Percentiles rank a stretch among this genome's conserved stretches.
phyloP scores from a whole-genome alignment of 2,329 filamentous ascomycete species.

The Meredithiella fracta region DNA sequence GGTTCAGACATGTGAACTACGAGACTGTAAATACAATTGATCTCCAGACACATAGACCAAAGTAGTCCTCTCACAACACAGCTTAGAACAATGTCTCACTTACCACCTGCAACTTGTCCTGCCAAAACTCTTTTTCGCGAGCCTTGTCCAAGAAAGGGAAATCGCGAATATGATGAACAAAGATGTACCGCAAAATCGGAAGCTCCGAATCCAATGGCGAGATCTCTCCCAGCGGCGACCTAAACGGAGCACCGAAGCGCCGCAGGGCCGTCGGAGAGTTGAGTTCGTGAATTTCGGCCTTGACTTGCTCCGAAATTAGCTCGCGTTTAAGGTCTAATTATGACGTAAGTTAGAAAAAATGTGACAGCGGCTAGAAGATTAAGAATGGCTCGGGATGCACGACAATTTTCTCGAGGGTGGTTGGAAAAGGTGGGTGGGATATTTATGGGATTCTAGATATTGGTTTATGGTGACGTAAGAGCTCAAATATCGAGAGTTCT shows the following conservation, averaged over 20 bases:
- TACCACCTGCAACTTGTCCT: conserved; percentile 90
- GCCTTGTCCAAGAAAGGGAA: conserved; percentile 97
- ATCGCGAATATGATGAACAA: conserved; percentile 93
- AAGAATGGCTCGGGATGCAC: background rate
- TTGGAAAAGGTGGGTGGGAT: background rate
- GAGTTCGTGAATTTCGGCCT: conserved; percentile 79
- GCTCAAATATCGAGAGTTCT: background rate
- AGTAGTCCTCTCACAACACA: background rate
- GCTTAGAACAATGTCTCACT: conserved; percentile 23
- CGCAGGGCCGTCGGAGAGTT: conserved; percentile 89
- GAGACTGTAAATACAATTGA: too few species aligned
- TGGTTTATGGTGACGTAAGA: background rate
- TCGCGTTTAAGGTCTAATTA: conserved; percentile 79
- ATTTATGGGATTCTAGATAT: background rate
- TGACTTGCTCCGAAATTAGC: conserved; percentile 76
- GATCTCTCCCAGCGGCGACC: conserved; percentile 80
- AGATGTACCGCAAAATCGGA: conserved; percentile 87
- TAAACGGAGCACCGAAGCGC: conserved; percentile 89
- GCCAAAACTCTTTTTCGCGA: conserved; percentile 98
- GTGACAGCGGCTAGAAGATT: background rate
- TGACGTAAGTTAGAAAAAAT: conserved; percentile 2
- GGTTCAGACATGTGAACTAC: too few species aligned
- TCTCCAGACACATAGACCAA: background rate
- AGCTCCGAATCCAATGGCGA: conserved; percentile 86
- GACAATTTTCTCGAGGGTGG: background rate